phyloP scores from a whole-genome alignment of 108 stramenopile species.

The Skeletonema tropicum region DNA sequence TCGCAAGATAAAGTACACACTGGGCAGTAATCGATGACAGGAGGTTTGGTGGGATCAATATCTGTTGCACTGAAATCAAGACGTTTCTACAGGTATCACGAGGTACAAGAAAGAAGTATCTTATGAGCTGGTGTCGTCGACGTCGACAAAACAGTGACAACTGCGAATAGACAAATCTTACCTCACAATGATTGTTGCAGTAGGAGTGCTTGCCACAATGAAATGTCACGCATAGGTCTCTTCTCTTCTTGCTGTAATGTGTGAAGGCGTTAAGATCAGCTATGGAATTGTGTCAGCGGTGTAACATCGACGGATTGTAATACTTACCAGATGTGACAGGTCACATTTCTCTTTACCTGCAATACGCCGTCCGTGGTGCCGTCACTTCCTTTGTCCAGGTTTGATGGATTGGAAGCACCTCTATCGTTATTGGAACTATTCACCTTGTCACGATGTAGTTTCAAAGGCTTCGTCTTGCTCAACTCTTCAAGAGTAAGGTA shows the following conservation, averaged over 20 bases:
- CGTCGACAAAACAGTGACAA: background rate
- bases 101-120: background rate
- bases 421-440: too few relatives aligned
- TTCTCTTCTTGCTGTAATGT: background rate
- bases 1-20: background rate
- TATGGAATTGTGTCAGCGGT: background rate
- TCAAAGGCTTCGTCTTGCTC: background rate
- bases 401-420: background rate
- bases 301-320: background rate
- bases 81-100: background rate
- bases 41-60: background rate
- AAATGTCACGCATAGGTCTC: conserved; percentile 3
- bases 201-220: conserved; percentile 5
- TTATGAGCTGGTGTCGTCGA: background rate
- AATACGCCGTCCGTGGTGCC: background rate
- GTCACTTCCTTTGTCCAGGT: background rate
- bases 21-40: background rate
- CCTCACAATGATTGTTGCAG: conserved; percentile 3
- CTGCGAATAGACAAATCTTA: background rate
- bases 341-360: background rate
- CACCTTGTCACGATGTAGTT: background rate
- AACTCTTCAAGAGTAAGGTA: background rate
- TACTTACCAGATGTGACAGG: conserved; percentile 1
- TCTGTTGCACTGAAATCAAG: conserved; percentile 1
- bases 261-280: background rate